These are phyloP conservation scores for Aspergillus uvarum DNA, from an alignment of 2,329 filamentous ascomycete species.

Conservation along the genomic window DNA sequence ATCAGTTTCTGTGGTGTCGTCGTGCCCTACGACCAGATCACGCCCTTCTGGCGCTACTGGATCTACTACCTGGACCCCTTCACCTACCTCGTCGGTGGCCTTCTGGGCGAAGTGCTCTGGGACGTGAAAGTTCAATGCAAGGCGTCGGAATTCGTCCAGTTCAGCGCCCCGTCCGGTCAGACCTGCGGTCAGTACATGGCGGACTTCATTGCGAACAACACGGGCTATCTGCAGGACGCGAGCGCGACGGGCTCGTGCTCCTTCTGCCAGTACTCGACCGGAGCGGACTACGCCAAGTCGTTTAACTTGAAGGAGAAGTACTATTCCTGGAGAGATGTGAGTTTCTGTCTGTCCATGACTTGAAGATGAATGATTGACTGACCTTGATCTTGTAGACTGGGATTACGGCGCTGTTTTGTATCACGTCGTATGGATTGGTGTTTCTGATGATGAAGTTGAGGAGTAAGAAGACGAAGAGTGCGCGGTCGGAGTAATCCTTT, in stretches of 20 bases:
- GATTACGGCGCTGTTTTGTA: slow-evolving; percentile 47
- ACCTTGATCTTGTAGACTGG: slow-evolving; percentile 29
- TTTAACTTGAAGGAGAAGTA: slow-evolving; percentile 37
- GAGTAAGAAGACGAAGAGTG: slow-evolving; percentile 50
- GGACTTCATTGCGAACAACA: slow-evolving; percentile 27
- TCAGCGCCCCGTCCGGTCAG: slow-evolving; percentile 28
- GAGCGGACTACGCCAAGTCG: slow-evolving; percentile 35
- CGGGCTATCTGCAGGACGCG: slow-evolving; percentile 33
- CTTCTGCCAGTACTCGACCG: slow-evolving; percentile 34
- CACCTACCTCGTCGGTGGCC: slow-evolving; percentile 43
- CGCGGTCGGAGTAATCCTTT: slow-evolving; percentile 29
- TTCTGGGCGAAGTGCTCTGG: slow-evolving; percentile 40
- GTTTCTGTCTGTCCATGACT: slow-evolving; percentile 8
- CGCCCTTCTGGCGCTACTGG: slow-evolving; percentile 46
- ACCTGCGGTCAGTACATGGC: slow-evolving; percentile 38
- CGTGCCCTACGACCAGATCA: slow-evolving; percentile 38
- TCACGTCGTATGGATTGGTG: slow-evolving; percentile 45
- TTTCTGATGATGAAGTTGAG: slow-evolving; percentile 52
- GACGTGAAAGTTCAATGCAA: slow-evolving; percentile 41
- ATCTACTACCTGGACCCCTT: slow-evolving; percentile 48
- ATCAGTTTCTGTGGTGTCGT: slow-evolving; percentile 43
- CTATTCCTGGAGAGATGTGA: slow-evolving; percentile 40
- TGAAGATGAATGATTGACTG: background rate
- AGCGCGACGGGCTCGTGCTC: slow-evolving; percentile 29
- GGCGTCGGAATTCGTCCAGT: slow-evolving; percentile 32